These are phyloP conservation scores for Metschnikowia baotianmanensis DNA, from an alignment of 805 yeast genomes.

Conservation along the genomic window DNA sequence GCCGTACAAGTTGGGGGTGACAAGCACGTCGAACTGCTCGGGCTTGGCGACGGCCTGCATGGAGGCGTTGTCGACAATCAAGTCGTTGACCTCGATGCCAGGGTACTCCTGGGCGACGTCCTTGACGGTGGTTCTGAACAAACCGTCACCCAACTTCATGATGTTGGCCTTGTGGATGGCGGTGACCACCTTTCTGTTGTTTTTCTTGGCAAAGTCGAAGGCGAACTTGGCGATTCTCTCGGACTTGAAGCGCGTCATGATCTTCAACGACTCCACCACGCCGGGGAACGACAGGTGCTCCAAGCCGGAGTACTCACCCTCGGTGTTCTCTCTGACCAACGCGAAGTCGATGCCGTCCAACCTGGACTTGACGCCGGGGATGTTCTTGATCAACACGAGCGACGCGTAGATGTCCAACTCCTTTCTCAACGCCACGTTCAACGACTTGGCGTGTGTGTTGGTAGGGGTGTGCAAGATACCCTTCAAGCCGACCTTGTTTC, in stretches of 20 bases:
- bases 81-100: conserved; percentile 76
- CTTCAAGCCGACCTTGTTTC: conserved; percentile 95
- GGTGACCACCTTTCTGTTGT: conserved; percentile 88
- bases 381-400: conserved; percentile 86
- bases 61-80: conserved; percentile 97
- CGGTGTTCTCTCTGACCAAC: conserved; percentile 96
- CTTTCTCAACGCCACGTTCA: conserved; percentile 95
- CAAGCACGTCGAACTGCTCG: conserved; percentile 96
- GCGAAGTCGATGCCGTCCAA: conserved; percentile 88
- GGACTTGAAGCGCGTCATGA: conserved; percentile 89
- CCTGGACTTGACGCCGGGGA: conserved; percentile 92
- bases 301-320: conserved; percentile 97
- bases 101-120: conserved; percentile 84
- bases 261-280: conserved; percentile 94
- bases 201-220: conserved; percentile 89
- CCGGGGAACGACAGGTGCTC: conserved; percentile 98
- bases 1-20: conserved; percentile 98
- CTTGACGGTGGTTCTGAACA: conserved; percentile 91
- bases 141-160: conserved; percentile 98
- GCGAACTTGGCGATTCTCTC: conserved; percentile 98
- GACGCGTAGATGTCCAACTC: conserved; percentile 95
- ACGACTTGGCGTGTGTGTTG: conserved; percentile 72
- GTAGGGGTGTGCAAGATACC: conserved; percentile 93
- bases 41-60: conserved; percentile 99
- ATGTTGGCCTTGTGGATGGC: conserved; percentile 99